Percentiles rank a stretch among this genome's conserved stretches.
Conservation (phyloP, 169 alveolate genomes). For the Eimeria nieschulzi region DNA sequence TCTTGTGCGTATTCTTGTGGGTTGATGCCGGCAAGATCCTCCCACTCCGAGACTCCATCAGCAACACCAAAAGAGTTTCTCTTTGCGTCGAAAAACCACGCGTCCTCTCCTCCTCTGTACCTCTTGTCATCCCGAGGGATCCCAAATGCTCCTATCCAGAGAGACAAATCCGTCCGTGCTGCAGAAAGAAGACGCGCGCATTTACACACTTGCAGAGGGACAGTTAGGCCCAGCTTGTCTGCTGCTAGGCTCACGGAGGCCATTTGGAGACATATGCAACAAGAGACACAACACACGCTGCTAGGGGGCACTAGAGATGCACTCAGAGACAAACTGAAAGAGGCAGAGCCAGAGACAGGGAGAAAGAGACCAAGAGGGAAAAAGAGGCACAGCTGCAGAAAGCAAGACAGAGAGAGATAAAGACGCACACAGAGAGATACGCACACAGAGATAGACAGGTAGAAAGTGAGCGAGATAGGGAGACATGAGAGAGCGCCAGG, state of each 20-base stretch:
- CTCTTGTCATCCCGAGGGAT: conserved; percentile 80
- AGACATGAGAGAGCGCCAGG: background rate
- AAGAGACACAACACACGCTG: too few species aligned
- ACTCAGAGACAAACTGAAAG: background rate
- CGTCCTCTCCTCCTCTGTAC: conserved; percentile 80
- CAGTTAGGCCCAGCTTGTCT: background rate
- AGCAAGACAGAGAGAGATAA: background rate
- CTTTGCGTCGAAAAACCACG: conserved; percentile 76
- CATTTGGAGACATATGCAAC: too few species aligned
- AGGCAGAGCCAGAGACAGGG: background rate
- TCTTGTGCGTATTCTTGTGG: conserved; percentile 77
- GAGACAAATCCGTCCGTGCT: conserved; percentile 36
- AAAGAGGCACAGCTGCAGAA: conserved; percentile 4
- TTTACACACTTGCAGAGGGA: background rate
- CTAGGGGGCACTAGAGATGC: too few species aligned
- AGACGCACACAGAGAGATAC: background rate
- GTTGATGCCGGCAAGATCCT: conserved; percentile 78
- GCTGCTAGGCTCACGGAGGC: too few species aligned
- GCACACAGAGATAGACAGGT: background rate
- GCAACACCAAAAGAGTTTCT: conserved; percentile 79
- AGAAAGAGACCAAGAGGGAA: background rate
- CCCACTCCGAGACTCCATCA: conserved; percentile 83
- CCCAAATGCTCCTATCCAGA: conserved; percentile 79
- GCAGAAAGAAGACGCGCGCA: background rate
- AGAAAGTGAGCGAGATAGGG: background rate